Evolutionary conservation across 208 protist genomes (phyloP).

Genomic region (Trichomonas tenax): DNA sequence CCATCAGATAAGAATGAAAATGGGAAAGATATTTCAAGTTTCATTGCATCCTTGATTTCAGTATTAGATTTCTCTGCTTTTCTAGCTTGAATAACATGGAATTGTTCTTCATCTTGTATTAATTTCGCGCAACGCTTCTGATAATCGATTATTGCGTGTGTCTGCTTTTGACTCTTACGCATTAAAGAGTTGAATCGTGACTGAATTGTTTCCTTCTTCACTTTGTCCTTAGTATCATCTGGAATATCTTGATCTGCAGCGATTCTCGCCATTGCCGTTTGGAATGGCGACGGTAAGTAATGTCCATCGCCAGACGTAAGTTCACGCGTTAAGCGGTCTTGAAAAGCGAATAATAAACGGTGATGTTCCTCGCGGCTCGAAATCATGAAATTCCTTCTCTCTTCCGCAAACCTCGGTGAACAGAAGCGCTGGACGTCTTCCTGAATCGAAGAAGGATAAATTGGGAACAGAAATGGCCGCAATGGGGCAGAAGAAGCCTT

Average conservation of each 20-base stretch:
- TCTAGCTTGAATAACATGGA: background rate
- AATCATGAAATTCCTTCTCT: background rate
- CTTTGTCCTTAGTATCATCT: background rate
- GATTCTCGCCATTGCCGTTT: background rate
- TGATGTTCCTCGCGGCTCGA: background rate
- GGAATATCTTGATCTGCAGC: background rate
- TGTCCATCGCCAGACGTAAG: background rate
- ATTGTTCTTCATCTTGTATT: background rate
- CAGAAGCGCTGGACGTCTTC: too few species aligned
- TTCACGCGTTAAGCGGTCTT: background rate
- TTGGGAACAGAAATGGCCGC: background rate
- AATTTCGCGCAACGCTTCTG: background rate
- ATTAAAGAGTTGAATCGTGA: background rate
- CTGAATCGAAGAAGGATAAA: background rate
- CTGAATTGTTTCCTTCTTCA: background rate
- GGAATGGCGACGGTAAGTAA: background rate
- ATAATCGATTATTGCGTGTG: background rate
- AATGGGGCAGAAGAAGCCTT: background rate
- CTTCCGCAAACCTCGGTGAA: background rate
- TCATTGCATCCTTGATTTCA: background rate
- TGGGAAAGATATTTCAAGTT: background rate
- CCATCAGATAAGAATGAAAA: background rate
- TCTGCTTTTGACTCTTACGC: background rate
- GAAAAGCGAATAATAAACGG: background rate
- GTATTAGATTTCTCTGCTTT: background rate